These are phyloP conservation scores for Stygiomarasmius scandens DNA, from an alignment of 1,284 basidiomycete species.

Conservation along the genomic window DNA sequence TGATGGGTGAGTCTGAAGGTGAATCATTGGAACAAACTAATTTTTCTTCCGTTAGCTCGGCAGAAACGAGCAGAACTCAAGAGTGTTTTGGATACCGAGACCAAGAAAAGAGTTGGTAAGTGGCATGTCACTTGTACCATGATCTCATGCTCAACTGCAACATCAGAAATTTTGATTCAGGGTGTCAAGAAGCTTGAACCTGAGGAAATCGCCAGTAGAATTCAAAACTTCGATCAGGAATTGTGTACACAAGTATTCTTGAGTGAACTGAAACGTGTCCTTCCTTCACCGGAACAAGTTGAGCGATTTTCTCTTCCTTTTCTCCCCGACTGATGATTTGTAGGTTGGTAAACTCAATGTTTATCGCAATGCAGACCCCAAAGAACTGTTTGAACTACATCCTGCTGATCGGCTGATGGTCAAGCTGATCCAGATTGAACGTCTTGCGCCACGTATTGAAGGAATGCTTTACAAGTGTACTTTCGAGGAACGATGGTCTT, in stretches of 20 bases:
- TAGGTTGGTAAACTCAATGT: conserved; percentile 91
- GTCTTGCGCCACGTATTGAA: conserved; percentile 88
- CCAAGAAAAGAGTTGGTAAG: conserved; percentile 88
- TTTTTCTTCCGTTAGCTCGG: conserved; percentile 45
- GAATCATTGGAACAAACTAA: background rate
- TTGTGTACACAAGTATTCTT: conserved; percentile 88
- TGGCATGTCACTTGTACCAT: conserved; percentile 14
- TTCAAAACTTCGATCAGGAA: conserved; percentile 83
- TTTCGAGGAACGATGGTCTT: conserved; percentile 81
- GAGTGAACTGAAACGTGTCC: conserved; percentile 81
- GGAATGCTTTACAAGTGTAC: conserved; percentile 91
- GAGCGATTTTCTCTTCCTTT: conserved; percentile 18
- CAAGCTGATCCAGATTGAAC: conserved; percentile 93
- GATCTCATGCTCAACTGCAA: conserved; percentile 1
- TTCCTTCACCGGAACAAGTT: conserved; percentile 90
- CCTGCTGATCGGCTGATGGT: conserved; percentile 97
- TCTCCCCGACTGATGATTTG: conserved; percentile 15
- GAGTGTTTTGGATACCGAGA: conserved; percentile 89
- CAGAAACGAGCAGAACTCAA: conserved; percentile 85
- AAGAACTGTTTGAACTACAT: conserved; percentile 88
- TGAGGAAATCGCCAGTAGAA: conserved; percentile 82
- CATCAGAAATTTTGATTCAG: conserved; percentile 85
- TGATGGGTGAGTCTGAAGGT: conserved; percentile 59
- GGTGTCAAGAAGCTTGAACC: conserved; percentile 81
- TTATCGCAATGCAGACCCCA: conserved; percentile 86